Percentiles rank a stretch among this genome's conserved stretches.
phyloP scores from a whole-genome alignment of 2,329 filamentous ascomycete genomes.

The Fusarium torreyae region DNA sequence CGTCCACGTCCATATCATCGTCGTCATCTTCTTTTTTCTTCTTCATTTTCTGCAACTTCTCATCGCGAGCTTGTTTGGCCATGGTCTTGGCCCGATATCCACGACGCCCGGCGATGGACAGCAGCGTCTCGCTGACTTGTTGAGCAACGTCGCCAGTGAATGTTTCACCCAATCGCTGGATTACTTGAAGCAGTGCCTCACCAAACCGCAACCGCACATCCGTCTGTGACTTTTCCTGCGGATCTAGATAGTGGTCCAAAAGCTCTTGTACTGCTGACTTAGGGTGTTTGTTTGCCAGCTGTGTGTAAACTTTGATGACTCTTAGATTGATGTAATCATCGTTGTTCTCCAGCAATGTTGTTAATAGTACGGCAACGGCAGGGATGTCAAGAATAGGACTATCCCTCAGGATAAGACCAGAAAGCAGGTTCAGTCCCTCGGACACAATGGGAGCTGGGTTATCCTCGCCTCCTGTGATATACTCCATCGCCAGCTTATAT shows the following conservation, averaged over 20 bases:
- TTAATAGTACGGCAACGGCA: constrained; percentile 73
- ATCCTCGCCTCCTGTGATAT: constrained; percentile 71
- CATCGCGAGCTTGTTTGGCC: constrained; percentile 67
- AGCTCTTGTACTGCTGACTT: constrained; percentile 74
- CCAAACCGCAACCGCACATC: constrained; percentile 78
- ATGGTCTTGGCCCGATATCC: constrained; percentile 73
- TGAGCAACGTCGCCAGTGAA: constrained; percentile 69
- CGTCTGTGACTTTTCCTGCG: constrained; percentile 69
- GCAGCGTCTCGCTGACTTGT: constrained; percentile 69
- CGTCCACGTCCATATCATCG: constrained; percentile 61
- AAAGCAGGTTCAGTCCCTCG: constrained; percentile 74
- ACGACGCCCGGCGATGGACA: constrained; percentile 75
- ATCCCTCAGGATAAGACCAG: constrained; percentile 67
- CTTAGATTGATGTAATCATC: constrained; percentile 81
- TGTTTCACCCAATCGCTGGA: constrained; percentile 71
- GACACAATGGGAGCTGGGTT: constrained; percentile 77
- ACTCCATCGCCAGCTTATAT: constrained; percentile 74
- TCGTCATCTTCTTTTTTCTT: constrained; percentile 66
- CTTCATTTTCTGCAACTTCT: constrained; percentile 64
- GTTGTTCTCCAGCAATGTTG: constrained; percentile 73
- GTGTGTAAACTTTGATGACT: constrained; percentile 76
- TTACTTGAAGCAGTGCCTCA: constrained; percentile 75
- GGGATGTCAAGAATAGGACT: constrained; percentile 77
- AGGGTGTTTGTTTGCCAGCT: constrained; percentile 74
- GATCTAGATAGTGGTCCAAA: constrained; percentile 77